These are phyloP conservation scores for Lomentospora prolificans DNA, from an alignment of 2,329 filamentous ascomycete species.

Conservation along the genomic window DNA sequence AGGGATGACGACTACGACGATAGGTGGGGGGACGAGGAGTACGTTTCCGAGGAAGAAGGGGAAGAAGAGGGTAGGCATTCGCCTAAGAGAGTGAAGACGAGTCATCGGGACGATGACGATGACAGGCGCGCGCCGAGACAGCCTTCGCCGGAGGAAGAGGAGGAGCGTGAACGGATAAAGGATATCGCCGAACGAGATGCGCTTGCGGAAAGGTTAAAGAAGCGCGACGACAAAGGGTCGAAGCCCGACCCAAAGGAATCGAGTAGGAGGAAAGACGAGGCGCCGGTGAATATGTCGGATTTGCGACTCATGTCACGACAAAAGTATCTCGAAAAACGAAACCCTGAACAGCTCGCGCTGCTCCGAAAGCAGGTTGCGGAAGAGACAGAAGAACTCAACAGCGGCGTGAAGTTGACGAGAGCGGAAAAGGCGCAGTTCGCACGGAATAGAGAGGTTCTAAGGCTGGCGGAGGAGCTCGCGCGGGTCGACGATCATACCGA, in stretches of 20 bases:
- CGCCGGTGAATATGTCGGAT: constrained; percentile 50
- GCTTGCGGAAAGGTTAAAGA: constrained; percentile 65
- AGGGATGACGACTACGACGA: constrained; percentile 54
- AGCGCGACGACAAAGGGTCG: constrained; percentile 47
- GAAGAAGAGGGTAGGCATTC: constrained; percentile 55
- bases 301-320: constrained; percentile 77
- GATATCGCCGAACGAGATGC: constrained; percentile 70
- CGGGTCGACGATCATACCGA: constrained; percentile 86
- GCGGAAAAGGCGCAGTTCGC: constrained; percentile 81
- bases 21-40: constrained; percentile 73
- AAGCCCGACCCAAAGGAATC: constrained; percentile 58
- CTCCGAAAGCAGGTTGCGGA: constrained; percentile 83
- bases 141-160: constrained; percentile 15
- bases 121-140: neutral
- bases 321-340: constrained; percentile 87
- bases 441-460: constrained; percentile 73
- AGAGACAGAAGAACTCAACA: constrained; percentile 70
- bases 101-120: constrained; percentile 37
- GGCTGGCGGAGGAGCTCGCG: constrained; percentile 73
- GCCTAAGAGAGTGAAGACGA: constrained; percentile 59
- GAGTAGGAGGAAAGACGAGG: constrained; percentile 33
- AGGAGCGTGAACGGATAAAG: constrained; percentile 48
- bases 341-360: constrained; percentile 75
- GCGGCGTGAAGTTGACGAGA: constrained; percentile 64
- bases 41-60: constrained; percentile 33